phyloP scores from a whole-genome alignment of 306 rosid species.

The Sindora glabra region DNA sequence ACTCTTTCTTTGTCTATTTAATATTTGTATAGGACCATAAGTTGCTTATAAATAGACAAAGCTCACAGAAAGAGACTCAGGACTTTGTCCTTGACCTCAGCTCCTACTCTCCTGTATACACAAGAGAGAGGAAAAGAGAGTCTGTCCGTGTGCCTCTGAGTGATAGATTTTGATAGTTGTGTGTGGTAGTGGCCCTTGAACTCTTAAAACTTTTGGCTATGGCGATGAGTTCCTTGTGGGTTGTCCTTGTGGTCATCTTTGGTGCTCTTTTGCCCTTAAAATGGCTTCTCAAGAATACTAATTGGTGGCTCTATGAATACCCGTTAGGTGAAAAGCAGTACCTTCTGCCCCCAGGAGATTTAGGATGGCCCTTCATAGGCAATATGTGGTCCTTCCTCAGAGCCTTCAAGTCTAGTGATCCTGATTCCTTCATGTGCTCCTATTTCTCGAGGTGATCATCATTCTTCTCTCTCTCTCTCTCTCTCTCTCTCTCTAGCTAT shows the following conservation, averaged over 20 bases:
- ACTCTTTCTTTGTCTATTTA: too few relatives aligned
- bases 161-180: too few relatives aligned
- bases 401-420: conserved; percentile 77
- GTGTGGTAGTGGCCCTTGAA: too few relatives aligned
- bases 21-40: too few relatives aligned
- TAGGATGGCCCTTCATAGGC: conserved; percentile 90
- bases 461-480: not conserved
- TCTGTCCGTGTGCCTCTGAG: too few relatives aligned
- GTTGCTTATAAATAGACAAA: too few relatives aligned
- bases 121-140: too few relatives aligned
- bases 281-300: conserved; percentile 35
- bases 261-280: conserved; percentile 15
- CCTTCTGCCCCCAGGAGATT: conserved; percentile 79
- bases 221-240: conserved; percentile 14
- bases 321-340: conserved; percentile 43
- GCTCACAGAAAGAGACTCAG: too few relatives aligned
- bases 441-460: conserved; percentile 48
- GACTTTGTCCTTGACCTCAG: too few relatives aligned
- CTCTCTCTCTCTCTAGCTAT: not conserved
- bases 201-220: too few relatives aligned
- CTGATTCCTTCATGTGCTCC: conserved; percentile 71
- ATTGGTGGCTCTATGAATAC: conserved; percentile 58
- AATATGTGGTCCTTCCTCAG: conserved; percentile 90
- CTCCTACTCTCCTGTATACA: too few relatives aligned
- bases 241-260: conserved; percentile 6